Evolutionary conservation across 176 grass and related monocot species (phyloP).

Genomic region (Musa troglodytarum): DNA sequence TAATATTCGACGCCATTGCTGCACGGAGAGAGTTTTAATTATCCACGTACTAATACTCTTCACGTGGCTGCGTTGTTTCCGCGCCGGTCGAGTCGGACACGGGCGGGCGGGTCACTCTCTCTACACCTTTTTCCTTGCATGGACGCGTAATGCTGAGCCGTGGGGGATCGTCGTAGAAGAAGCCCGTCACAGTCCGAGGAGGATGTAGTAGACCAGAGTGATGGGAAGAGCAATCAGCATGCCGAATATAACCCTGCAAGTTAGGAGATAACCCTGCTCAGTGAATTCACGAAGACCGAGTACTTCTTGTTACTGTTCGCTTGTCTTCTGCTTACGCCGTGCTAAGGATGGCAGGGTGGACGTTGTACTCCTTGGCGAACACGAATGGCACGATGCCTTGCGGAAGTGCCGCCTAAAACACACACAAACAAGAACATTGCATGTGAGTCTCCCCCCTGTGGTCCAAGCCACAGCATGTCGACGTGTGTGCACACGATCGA

Average conservation of each 20-base stretch:
- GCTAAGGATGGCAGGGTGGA: slow-evolving; percentile 73
- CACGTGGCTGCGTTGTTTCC: too few relatives aligned
- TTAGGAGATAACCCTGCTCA: neutral
- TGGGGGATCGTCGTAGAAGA: too few relatives aligned
- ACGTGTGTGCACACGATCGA: neutral
- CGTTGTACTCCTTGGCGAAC: slow-evolving; percentile 91
- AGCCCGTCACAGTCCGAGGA: slow-evolving; percentile 50
- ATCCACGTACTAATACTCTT: too few relatives aligned
- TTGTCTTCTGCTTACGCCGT: slow-evolving; percentile 49
- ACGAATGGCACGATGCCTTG: slow-evolving; percentile 98
- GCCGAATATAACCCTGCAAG: slow-evolving; percentile 82
- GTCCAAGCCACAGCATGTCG: neutral
- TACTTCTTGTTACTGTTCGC: neutral
- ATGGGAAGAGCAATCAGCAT: slow-evolving; percentile 89
- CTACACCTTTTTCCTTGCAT: too few relatives aligned
- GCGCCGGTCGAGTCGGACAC: too few relatives aligned
- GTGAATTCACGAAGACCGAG: too few relatives aligned
- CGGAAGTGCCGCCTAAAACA: slow-evolving; percentile 71
- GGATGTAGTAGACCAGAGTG: slow-evolving; percentile 65
- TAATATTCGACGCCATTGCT: too few relatives aligned
- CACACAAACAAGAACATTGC: neutral
- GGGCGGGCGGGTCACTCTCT: too few relatives aligned
- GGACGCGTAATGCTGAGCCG: too few relatives aligned
- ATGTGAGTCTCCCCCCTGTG: neutral
- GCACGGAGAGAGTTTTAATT: too few relatives aligned